phyloP scores from a whole-genome alignment of 768 basidiomycete species.

The Leccinum uliginosum region DNA sequence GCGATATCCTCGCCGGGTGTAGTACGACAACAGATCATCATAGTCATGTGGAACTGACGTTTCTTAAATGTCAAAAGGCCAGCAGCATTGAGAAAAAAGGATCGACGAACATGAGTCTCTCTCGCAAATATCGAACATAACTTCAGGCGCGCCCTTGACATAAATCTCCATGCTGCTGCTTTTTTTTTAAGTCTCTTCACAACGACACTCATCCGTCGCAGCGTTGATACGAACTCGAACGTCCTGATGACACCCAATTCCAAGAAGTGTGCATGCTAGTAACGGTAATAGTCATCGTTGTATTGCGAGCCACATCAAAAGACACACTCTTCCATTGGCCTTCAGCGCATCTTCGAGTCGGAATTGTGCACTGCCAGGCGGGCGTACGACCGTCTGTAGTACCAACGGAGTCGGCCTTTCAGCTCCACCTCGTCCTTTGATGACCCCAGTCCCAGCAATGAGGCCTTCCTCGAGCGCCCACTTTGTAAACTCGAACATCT shows the following conservation, averaged over 20 bases:
- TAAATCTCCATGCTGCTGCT: conserved; percentile 96
- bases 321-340: conserved; percentile 67
- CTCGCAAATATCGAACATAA: conserved; percentile 94
- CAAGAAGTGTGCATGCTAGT: conserved; percentile 90
- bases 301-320: not conserved
- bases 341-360: conserved; percentile 90
- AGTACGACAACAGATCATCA: conserved; percentile 93
- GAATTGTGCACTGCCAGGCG: conserved; percentile 90
- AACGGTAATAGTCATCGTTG: conserved; percentile 1
- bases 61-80: conserved; percentile 12
- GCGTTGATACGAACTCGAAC: conserved; percentile 92
- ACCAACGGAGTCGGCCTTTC: conserved; percentile 84
- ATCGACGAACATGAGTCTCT: conserved; percentile 79
- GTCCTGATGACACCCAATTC: conserved; percentile 95
- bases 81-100: not conserved
- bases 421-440: conserved; percentile 57
- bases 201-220: conserved; percentile 96
- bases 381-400: conserved; percentile 93
- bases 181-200: conserved; percentile 93
- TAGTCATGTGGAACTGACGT: conserved; percentile 88
- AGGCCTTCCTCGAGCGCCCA: conserved; percentile 96
- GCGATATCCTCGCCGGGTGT: conserved; percentile 96
- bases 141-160: conserved; percentile 98
- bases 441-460: conserved; percentile 62
- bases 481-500: conserved; percentile 97